Evolutionary conservation across 345 rosid species (phyloP), one percentile per base, ranked within the genome.

Genomic region (Hibiscus mutabilis): DNA sequence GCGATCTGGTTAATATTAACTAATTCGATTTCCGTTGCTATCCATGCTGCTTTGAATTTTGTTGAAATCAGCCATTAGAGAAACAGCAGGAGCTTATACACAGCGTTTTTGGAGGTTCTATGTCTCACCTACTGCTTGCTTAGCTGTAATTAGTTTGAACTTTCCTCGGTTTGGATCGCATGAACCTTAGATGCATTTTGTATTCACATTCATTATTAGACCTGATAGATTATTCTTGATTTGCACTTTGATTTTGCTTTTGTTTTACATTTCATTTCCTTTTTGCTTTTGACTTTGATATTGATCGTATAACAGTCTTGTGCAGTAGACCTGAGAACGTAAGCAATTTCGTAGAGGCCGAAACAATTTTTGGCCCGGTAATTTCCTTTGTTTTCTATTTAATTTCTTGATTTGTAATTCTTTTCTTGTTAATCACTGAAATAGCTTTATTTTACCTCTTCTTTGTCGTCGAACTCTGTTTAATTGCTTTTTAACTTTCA

Each of bases 41-140:
- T 72, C 44, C 68, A 21, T 21, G 68, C 69, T 18, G 49, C 57
- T 65, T 25, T 56, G 25, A 69, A 58, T 67, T 72, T 65, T 16
- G 61, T 57, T 59, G 69, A 51, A 31, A 16, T 63, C 81, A 95
- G 95, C 64, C 92, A 16, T 83, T 85, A 56, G 97, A 95, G 87
- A 89, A 87, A 84, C 98, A 95, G 76, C 94, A 84, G 71, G 96
- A 92, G 78, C 90, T 92, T 60, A 86, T 95, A 42, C 92, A 96
- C 78, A 77, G 86, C 55, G 88, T 92, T 2, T 95, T 80, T 77
- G 85, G 88, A 86, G 97, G 98, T 95, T 72, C 40, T 69, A 69
- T 49, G 68, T 68, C 15, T 22, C 16, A 9, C 35, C 33, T 8
- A 25, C 40, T 47, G 19, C 8, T 47, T 66, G 58, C 55, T 42